phyloP scores from a whole-genome alignment of 345 rosid species.

The Corchorus capsularis region DNA sequence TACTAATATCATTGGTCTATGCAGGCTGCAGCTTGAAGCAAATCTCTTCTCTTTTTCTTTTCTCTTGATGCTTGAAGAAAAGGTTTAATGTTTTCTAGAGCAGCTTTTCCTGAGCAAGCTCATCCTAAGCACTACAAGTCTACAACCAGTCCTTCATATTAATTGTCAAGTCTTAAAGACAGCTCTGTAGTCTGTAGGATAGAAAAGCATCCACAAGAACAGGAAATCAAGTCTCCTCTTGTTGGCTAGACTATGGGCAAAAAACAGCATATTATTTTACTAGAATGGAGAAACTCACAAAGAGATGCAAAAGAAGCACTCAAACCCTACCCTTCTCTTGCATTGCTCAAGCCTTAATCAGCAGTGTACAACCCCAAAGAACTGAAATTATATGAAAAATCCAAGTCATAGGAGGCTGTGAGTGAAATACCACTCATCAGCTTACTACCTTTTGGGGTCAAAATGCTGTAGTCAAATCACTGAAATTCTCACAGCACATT shows the following conservation, averaged over 20 bases:
- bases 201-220: neutral
- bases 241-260: neutral
- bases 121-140: neutral
- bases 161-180: neutral
- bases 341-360: neutral
- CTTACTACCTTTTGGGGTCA: neutral
- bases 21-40: neutral
- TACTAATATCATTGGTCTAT: neutral
- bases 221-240: neutral
- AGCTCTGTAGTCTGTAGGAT: neutral
- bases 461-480: neutral
- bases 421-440: neutral
- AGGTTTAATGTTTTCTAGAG: neutral
- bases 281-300: neutral
- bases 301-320: neutral
- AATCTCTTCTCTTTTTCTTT: neutral
- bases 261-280: neutral
- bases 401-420: neutral
- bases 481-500: constrained; percentile 16
- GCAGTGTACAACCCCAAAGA: neutral
- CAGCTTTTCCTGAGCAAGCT: neutral
- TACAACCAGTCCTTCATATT: neutral
- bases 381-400: neutral
- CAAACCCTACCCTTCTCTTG: neutral
- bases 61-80: neutral